Base-by-base conservation (phyloP, 371 early-diverging fungal genomes). In the Syncephalastrum racemosum region DNA sequence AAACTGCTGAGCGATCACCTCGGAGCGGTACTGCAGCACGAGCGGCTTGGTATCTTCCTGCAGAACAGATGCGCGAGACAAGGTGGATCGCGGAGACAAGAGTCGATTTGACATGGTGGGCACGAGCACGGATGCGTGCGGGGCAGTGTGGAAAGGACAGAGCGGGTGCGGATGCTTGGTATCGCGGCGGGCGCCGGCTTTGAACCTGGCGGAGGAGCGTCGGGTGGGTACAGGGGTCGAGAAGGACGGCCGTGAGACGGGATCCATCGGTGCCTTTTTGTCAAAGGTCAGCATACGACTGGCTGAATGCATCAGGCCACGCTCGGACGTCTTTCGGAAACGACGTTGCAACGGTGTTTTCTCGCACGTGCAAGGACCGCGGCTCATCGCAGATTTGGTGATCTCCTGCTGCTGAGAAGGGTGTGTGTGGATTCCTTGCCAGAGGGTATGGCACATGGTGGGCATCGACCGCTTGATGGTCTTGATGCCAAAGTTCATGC, bases 1-100 rank as follows among this genome's bases (percentile, higher is more conserved):
- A 44, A 84, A 75, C 25, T 80, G 77, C 25, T 75, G 77, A n/a
- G 77, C 71, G 45, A 77, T 77, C 1, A 68, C 36, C 44, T 77
- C 75, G 10, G 80, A 80, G 15, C 73, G 65, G 54, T 70, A 71
- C 8, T 48, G 61, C 1, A 80, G 60, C 1, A 80, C 46, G 44
- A 68, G 59, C 3, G 80, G 64, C 44, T 68, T 31, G 10, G 36
- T 8, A 8, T 10, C 10, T 42, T 41, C 36, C n/a, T 12, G 43
- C n/a, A 31, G 0, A 12, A 10, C 10, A 5, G 36, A 31, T 2
- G 36, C 10, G 36, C 36, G 36, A 7, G 36, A 31, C 36, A 10
- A 31, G 36, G 36, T 31, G 36, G 36, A 31, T 31, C 36, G 36
- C 0, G 6, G 36, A 2, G 36, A 31, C 10, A 31, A 2, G 10